Conservation (phyloP, 805 yeast genomes). For the Cyberlindnera americana region DNA sequence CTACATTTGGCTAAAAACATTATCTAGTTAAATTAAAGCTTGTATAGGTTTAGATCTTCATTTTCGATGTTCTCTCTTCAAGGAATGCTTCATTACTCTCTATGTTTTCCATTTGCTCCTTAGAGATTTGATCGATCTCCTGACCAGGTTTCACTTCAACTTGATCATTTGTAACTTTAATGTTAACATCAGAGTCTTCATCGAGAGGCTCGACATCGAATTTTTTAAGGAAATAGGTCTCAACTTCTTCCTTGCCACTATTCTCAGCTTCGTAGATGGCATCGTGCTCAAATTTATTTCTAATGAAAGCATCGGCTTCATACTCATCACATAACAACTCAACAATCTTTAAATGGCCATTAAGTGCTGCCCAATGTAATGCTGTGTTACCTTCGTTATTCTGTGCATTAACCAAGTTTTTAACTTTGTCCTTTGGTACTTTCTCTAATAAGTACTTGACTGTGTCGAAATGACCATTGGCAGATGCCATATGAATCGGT, state of each 20-base stretch:
- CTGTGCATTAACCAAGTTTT: conserved; percentile 42
- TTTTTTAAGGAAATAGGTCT: conserved; percentile 68
- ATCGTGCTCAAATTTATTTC: conserved; percentile 77
- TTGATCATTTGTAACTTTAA: conserved; percentile 26
- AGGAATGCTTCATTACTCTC: conserved; percentile 33
- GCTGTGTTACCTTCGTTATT: conserved; percentile 92
- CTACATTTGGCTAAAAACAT: background rate
- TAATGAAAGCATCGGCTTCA: conserved; percentile 76
- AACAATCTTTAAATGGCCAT: conserved; percentile 76
- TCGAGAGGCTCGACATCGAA: conserved; percentile 67
- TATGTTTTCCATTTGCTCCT: conserved; percentile 41
- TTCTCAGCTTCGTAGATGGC: conserved; percentile 86
- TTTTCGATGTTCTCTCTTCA: conserved; percentile 27
- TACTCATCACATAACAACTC: conserved; percentile 67
- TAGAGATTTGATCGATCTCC: conserved; percentile 46
- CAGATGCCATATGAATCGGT: conserved; percentile 92
- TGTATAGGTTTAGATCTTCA: conserved; percentile 12
- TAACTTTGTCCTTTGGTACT: conserved; percentile 42
- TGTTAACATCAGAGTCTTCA: conserved; percentile 38
- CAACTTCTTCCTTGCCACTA: conserved; percentile 70
- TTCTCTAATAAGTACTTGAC: conserved; percentile 55
- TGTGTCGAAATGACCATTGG: conserved; percentile 81
- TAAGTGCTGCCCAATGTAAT: conserved; percentile 92
- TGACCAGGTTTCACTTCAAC: conserved; percentile 46
- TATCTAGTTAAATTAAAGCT: background rate